phyloP scores from a whole-genome alignment of 176 grass and related monocot species.

The Typha latifolia region DNA sequence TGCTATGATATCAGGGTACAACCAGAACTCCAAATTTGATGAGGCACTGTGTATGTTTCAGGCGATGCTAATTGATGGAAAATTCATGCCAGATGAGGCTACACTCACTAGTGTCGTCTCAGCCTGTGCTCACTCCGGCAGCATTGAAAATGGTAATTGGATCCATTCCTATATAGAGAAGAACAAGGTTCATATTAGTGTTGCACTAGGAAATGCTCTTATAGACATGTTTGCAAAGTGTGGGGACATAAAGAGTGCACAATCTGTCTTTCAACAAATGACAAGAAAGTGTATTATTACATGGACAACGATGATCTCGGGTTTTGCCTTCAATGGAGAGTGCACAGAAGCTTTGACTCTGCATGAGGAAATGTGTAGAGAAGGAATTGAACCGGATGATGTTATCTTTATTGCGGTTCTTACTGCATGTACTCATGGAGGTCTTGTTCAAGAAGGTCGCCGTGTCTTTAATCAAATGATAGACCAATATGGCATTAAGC shows the following conservation, averaged over 20 bases:
- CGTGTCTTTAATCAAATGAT: constrained; percentile 38
- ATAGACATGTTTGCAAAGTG: constrained; percentile 55
- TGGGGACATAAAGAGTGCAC: constrained; percentile 32
- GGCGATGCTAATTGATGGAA: constrained; percentile 31
- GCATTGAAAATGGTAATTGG: constrained; percentile 40
- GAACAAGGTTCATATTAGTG: constrained; percentile 15
- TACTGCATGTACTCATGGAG: constrained; percentile 42
- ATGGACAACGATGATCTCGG: constrained; percentile 56
- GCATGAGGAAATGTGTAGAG: constrained; percentile 29
- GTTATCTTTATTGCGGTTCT: constrained; percentile 31
- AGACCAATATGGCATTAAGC: constrained; percentile 20
- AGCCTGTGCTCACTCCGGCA: constrained; percentile 27
- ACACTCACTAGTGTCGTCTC: constrained; percentile 36
- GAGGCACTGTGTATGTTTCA: constrained; percentile 36
- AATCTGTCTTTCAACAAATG: constrained; percentile 26
- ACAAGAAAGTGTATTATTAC: constrained; percentile 32
- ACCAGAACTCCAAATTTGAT: constrained; percentile 37
- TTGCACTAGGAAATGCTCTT: constrained; percentile 40
- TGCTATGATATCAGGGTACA: constrained; percentile 30
- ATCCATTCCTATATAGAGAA: constrained; percentile 36
- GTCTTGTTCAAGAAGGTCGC: constrained; percentile 40
- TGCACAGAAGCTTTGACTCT: constrained; percentile 26
- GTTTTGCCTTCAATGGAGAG: constrained; percentile 38
- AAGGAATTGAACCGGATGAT: constrained; percentile 30
- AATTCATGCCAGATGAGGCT: constrained; percentile 32